Percentiles rank a stretch among this genome's conserved stretches.
phyloP scores from a whole-genome alignment of 2,329 filamentous ascomycete species.

The Sphaerulina vaccinii region DNA sequence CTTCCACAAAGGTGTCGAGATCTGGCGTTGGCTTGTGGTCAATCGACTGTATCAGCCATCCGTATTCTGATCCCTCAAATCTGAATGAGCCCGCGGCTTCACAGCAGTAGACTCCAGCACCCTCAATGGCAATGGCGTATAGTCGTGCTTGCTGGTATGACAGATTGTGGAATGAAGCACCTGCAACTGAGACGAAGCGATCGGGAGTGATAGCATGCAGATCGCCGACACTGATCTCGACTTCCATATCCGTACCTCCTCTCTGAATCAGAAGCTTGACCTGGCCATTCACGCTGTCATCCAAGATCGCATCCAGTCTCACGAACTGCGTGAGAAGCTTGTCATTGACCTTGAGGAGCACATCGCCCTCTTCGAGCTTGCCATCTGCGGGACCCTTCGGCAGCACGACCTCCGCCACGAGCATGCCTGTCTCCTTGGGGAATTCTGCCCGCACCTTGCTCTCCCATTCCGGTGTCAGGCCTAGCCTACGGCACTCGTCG shows the following conservation, averaged over 20 bases:
- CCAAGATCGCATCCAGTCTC: slow-evolving; percentile 83
- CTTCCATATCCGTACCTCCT: slow-evolving; percentile 81
- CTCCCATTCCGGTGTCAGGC: slow-evolving; percentile 82
- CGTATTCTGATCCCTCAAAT: slow-evolving; percentile 84
- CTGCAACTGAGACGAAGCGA: slow-evolving; percentile 90
- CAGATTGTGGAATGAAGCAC: slow-evolving; percentile 90
- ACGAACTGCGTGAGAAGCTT: slow-evolving; percentile 93
- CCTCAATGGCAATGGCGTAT: slow-evolving; percentile 83
- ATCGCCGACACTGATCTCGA: slow-evolving; percentile 82
- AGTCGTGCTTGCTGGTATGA: slow-evolving; percentile 97
- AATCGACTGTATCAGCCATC: slow-evolving; percentile 89
- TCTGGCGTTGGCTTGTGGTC: slow-evolving; percentile 90
- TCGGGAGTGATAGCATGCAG: slow-evolving; percentile 94
- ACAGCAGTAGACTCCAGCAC: slow-evolving; percentile 81
- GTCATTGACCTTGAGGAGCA: slow-evolving; percentile 88
- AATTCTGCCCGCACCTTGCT: slow-evolving; percentile 77
- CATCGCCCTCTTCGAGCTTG: slow-evolving; percentile 91
- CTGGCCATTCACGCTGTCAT: slow-evolving; percentile 77
- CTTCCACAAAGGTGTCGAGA: slow-evolving; percentile 82
- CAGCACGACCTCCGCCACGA: slow-evolving; percentile 92
- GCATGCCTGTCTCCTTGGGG: slow-evolving; percentile 92
- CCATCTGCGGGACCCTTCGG: slow-evolving; percentile 83
- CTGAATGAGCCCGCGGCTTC: slow-evolving; percentile 94
- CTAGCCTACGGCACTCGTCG: slow-evolving; percentile 89
- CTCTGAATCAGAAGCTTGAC: slow-evolving; percentile 82